Evolutionary conservation across 768 basidiomycete species (phyloP).

Genomic region (Tulasnella sp.): DNA sequence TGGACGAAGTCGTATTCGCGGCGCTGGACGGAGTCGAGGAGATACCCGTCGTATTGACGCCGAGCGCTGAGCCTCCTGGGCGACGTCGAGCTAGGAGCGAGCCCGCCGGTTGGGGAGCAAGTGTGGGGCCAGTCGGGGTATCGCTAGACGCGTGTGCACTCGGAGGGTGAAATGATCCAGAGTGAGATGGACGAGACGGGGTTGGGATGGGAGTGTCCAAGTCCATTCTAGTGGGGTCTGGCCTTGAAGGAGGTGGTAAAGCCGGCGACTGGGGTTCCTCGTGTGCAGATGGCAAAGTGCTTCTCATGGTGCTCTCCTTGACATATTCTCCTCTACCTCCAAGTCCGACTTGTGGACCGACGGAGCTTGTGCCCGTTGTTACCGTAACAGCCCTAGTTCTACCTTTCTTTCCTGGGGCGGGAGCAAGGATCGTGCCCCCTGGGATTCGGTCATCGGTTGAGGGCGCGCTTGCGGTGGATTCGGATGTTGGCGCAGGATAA

Average conservation of each 20-base stretch:
- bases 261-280: not conserved
- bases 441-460: not conserved
- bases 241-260: conserved; percentile 4
- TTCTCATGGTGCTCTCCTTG: conserved; percentile 2
- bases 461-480: not conserved
- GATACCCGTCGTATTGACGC: conserved; percentile 21
- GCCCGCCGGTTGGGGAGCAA: not conserved
- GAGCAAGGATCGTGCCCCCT: not conserved
- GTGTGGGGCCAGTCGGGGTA: not conserved
- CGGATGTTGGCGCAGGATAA: not conserved
- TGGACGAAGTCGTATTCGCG: not conserved
- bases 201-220: not conserved
- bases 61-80: not conserved
- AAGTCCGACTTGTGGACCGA: not conserved
- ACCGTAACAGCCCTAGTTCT: conserved; percentile 8
- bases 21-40: conserved; percentile 5
- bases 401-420: not conserved
- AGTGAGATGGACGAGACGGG: not conserved
- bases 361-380: conserved; percentile 6
- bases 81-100: conserved; percentile 16
- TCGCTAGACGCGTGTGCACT: not conserved
- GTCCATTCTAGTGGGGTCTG: not conserved
- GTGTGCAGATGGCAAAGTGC: conserved; percentile 1
- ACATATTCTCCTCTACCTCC: conserved; percentile 1
- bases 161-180: not conserved